phyloP scores from a whole-genome alignment of 108 stramenopile genomes.

The Stephanodiscus minutulus region DNA sequence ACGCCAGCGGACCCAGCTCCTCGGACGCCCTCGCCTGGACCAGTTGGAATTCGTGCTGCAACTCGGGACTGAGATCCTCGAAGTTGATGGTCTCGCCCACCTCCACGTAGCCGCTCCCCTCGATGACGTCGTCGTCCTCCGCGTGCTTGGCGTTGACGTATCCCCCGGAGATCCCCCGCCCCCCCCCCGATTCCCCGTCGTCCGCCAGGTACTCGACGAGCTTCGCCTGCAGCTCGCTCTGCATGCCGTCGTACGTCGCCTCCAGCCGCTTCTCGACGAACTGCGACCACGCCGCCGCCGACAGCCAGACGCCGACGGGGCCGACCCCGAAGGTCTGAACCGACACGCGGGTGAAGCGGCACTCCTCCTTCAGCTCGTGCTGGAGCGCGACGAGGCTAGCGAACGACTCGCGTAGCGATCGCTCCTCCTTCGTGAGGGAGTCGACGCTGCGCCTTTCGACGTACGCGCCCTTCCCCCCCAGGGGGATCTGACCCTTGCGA shows the following conservation, averaged over 20 bases:
- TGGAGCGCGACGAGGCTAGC: slow-evolving; percentile 38
- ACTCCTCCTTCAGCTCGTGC: slow-evolving; percentile 45
- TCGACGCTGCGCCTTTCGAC: slow-evolving; percentile 30
- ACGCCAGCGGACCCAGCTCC: slow-evolving; percentile 38
- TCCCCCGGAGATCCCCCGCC: neutral
- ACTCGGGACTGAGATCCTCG: slow-evolving; percentile 42
- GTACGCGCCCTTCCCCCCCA: slow-evolving; percentile 24
- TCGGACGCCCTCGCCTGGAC: slow-evolving; percentile 40
- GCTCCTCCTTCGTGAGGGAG: slow-evolving; percentile 37
- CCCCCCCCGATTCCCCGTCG: neutral
- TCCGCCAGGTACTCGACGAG: slow-evolving; percentile 32
- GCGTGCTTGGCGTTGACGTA: slow-evolving; percentile 1
- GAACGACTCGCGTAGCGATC: slow-evolving; percentile 29
- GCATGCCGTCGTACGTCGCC: slow-evolving; percentile 40
- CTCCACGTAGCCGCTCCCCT: slow-evolving; percentile 1
- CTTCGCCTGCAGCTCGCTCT: slow-evolving; percentile 44
- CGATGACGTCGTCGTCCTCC: slow-evolving; percentile 6
- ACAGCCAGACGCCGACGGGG: slow-evolving; percentile 34
- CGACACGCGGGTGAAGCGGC: slow-evolving; percentile 29
- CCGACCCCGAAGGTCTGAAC: slow-evolving; percentile 45
- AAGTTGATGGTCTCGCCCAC: slow-evolving; percentile 40
- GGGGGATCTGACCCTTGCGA: slow-evolving; percentile 25
- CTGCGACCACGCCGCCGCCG: slow-evolving; percentile 43
- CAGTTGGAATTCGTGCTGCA: slow-evolving; percentile 41
- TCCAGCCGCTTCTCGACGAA: slow-evolving; percentile 47